Conservation (phyloP, 2,329 filamentous ascomycete genomes). For the Paraconiothyrium sp. region DNA sequence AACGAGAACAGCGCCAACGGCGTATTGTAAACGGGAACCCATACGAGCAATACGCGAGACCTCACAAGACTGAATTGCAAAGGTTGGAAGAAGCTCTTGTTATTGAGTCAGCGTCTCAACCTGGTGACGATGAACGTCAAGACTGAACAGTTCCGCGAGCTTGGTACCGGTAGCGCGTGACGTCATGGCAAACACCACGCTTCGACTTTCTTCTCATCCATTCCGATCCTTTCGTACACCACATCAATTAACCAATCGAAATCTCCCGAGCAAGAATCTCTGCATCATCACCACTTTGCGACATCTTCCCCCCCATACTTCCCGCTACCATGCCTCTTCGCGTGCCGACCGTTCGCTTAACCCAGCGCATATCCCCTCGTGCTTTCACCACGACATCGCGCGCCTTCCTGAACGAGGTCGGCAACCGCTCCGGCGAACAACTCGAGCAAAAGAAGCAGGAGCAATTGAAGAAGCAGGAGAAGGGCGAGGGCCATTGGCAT, state of each 20-base stretch:
- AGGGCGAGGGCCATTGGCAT: slow-evolving; percentile 55
- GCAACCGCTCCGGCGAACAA: slow-evolving; percentile 49
- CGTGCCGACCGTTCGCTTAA: slow-evolving; percentile 14
- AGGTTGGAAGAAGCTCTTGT: neutral
- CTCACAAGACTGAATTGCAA: neutral
- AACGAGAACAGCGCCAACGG: neutral
- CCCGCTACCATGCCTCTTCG: slow-evolving; percentile 21
- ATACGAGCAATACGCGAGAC: neutral
- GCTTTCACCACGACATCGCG: slow-evolving; percentile 43
- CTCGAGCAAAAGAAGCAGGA: slow-evolving; percentile 56
- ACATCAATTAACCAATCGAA: neutral
- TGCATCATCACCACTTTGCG: neutral
- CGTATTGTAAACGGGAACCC: neutral
- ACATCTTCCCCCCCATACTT: neutral
- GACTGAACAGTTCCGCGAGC: neutral
- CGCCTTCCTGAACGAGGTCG: slow-evolving; percentile 53
- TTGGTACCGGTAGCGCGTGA: neutral
- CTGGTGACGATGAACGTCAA: neutral
- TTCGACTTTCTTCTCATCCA: neutral
- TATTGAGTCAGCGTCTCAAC: neutral
- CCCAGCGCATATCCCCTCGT: slow-evolving; percentile 23
- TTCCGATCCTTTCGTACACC: neutral
- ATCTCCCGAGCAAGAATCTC: neutral
- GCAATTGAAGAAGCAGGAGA: slow-evolving; percentile 54
- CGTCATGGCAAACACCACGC: neutral